Conservation (phyloP, 208 protist genomes). For the Wallacemonas collosoma region DNA sequence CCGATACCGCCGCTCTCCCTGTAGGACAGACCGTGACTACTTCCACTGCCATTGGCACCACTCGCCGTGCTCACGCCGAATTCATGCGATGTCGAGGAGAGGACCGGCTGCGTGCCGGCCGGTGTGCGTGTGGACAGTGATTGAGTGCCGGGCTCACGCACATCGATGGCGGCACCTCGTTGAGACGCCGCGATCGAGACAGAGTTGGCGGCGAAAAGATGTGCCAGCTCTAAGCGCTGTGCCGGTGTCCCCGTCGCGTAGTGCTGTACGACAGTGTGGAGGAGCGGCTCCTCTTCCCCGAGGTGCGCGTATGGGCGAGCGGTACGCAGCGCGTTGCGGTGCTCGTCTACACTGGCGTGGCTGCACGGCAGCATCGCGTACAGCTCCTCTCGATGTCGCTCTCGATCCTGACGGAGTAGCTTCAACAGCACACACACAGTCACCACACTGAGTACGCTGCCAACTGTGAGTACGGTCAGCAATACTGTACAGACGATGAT, state of each 20-base stretch:
- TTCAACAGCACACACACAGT: neutral
- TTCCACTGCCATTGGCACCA: neutral
- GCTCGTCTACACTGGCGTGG: neutral
- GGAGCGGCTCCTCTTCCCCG: neutral
- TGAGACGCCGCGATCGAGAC: neutral
- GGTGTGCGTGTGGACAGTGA: neutral
- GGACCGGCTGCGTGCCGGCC: neutral
- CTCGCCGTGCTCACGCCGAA: neutral
- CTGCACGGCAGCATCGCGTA: neutral
- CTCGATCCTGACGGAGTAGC: neutral
- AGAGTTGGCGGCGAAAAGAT: neutral
- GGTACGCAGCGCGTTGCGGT: neutral
- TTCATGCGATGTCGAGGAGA: neutral
- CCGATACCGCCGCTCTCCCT: neutral
- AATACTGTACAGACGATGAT: conserved; percentile 1
- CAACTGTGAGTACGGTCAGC: neutral
- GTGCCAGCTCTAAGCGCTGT: neutral
- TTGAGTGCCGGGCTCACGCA: neutral
- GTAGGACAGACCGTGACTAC: too few relatives aligned
- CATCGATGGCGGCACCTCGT: neutral
- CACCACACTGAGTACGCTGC: neutral
- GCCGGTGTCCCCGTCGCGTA: conserved; percentile 1
- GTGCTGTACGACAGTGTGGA: neutral
- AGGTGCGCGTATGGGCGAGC: too few relatives aligned
- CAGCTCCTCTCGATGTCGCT: neutral